Conservation (phyloP, 176 grass and related monocot species). For the Secale cereale region DNA sequence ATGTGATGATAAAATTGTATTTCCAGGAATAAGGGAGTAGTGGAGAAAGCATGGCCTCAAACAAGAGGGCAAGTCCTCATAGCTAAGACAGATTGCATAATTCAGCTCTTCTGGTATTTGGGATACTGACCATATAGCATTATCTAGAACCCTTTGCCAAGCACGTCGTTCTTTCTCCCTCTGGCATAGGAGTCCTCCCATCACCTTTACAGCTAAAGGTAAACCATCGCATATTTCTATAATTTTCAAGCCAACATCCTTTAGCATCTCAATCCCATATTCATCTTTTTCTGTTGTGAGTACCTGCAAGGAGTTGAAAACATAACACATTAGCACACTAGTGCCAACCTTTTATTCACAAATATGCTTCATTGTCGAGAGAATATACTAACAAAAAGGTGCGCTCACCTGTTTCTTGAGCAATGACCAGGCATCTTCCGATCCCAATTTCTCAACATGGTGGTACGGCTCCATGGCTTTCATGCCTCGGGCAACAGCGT, state of each 20-base stretch:
- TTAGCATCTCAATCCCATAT: not conserved
- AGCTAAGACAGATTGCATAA: not conserved
- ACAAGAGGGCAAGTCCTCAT: not conserved
- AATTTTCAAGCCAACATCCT: not conserved
- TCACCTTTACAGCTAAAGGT: not conserved
- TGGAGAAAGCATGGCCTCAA: not conserved
- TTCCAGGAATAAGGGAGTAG: not conserved
- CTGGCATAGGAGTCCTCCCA: not conserved
- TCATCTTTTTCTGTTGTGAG: not conserved
- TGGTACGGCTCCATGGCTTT: too few relatives aligned
- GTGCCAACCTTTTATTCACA: too few relatives aligned
- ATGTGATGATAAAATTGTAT: too few relatives aligned
- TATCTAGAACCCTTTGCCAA: not conserved
- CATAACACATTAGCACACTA: too few relatives aligned
- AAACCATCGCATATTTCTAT: not conserved
- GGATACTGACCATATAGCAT: not conserved
- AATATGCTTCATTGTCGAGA: too few relatives aligned
- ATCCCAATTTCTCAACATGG: too few relatives aligned
- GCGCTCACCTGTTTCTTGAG: too few relatives aligned
- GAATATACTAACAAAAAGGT: too few relatives aligned
- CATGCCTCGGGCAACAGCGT: too few relatives aligned
- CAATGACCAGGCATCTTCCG: too few relatives aligned
- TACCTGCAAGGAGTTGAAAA: not conserved
- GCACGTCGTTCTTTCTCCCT: not conserved
- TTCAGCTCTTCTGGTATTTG: not conserved